These are phyloP conservation scores for Diplosphaera chodatii DNA, from an alignment of 139 green algal genomes.

Conservation along the genomic window DNA sequence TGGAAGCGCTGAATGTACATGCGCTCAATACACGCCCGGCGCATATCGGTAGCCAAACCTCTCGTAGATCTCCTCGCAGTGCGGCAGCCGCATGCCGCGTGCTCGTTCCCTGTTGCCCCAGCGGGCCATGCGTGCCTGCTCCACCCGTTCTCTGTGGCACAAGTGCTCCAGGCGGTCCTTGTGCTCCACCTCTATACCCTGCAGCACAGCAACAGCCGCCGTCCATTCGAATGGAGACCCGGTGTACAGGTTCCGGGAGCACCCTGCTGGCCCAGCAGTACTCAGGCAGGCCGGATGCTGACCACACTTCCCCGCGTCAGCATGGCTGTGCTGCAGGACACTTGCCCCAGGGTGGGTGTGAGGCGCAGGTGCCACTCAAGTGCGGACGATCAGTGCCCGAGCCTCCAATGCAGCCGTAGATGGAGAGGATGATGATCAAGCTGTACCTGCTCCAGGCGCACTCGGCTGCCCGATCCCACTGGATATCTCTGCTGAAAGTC, in stretches of 20 bases:
- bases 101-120: conserved; percentile 14
- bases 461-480: background rate
- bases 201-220: too few relatives aligned
- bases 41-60: conserved; percentile 7
- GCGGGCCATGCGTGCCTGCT: conserved; percentile 9
- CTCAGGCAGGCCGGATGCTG: too few relatives aligned
- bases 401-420: too few relatives aligned
- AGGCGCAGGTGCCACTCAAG: background rate
- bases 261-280: too few relatives aligned
- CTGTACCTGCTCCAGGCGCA: background rate
- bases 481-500: conserved; percentile 17
- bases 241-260: too few relatives aligned
- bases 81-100: background rate
- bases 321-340: too few relatives aligned
- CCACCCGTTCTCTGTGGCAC: conserved; percentile 14
- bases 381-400: too few relatives aligned
- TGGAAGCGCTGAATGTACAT: too few relatives aligned
- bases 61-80: conserved; percentile 3
- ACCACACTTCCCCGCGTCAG: too few relatives aligned
- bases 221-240: too few relatives aligned
- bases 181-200: conserved; percentile 15
- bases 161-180: conserved; percentile 10
- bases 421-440: too few relatives aligned
- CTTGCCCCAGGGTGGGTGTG: background rate
- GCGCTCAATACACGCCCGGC: background rate